Base-by-base conservation (phyloP, 1,284 basidiomycete genomes). In the Sporisorium sorghi region DNA sequence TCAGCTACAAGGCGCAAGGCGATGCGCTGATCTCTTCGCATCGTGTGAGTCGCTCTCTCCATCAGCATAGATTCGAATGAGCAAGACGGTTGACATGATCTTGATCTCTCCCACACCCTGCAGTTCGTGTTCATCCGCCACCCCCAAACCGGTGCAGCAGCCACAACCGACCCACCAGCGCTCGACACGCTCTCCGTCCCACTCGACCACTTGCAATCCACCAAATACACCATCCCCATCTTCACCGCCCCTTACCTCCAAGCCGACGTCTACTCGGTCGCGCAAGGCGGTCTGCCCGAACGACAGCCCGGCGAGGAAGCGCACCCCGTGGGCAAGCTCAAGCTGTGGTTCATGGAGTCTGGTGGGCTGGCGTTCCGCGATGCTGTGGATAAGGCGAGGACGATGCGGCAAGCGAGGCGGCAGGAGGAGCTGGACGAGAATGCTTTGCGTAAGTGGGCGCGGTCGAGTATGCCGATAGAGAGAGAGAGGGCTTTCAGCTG, bases 181-280 rank as follows among this genome's bases (percentile, higher is more conserved):
- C 57, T 73, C 43, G 58, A 69, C 21, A 50, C 72, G 32, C 75
- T 80, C 56, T 76, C 76, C 1, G 61, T 80, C 1, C 79, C 79
- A 8, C 48, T 78, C 23, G 70, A 63, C 55, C 64, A 78, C 39
- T 62, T 80, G 4, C 59, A 72, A 8, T 56, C 74, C 21, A 62
- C 42, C 54, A 73, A 69, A 14, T 80, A 79, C 53, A 49, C 53
- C 14, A 80, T 80, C 26, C 79, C 79, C 33, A 76, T 80, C 69
- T 79, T 80, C 48, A 60, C 60, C 21, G 77, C 77, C 8, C 67
- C 79, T 5, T 67, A 79, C 40, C 73, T 73, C 49, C 76, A 79
- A 50, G 75, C 77, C 30, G 67, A 62, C 21, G 57, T 80, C 26
- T 65, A 76, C 39, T 76, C 79, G 15, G 77, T 77, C 0, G 33